These are phyloP conservation scores for Rhizophora mangle DNA, from an alignment of 345 rosid species.

Conservation along the genomic window DNA sequence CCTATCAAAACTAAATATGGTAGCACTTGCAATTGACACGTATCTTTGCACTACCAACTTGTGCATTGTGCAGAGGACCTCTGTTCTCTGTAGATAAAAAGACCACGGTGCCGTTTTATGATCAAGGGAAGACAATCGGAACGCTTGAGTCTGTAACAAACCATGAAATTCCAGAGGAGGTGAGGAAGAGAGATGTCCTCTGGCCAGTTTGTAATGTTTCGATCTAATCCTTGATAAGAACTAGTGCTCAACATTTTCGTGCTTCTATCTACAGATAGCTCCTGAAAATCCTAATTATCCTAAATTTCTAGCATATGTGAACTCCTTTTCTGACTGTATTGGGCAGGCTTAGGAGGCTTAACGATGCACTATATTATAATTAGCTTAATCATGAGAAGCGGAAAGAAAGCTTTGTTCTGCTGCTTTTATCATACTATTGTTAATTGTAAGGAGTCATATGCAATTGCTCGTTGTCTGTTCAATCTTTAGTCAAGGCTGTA, in stretches of 20 bases:
- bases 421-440: too few relatives aligned
- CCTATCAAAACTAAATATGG: too few relatives aligned
- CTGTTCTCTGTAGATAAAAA: not conserved
- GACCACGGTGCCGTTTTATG: not conserved
- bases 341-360: too few relatives aligned
- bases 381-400: too few relatives aligned
- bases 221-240: not conserved
- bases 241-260: constrained; percentile 8
- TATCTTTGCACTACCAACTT: not conserved
- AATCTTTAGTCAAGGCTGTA: too few relatives aligned
- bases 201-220: not conserved
- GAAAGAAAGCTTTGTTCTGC: too few relatives aligned
- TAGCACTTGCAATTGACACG: too few relatives aligned
- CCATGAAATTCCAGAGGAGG: not conserved
- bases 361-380: too few relatives aligned
- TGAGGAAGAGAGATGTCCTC: not conserved
- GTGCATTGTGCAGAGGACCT: not conserved
- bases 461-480: too few relatives aligned
- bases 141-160: not conserved
- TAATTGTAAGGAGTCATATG: too few relatives aligned
- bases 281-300: not conserved
- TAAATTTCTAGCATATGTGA: too few relatives aligned
- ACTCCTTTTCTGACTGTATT: too few relatives aligned
- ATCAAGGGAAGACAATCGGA: not conserved
- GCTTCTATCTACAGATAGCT: not conserved